These are phyloP conservation scores for Hyphopichia wangnamkhiaoensis DNA, from an alignment of 1,139 yeast genomes.

Conservation along the genomic window DNA sequence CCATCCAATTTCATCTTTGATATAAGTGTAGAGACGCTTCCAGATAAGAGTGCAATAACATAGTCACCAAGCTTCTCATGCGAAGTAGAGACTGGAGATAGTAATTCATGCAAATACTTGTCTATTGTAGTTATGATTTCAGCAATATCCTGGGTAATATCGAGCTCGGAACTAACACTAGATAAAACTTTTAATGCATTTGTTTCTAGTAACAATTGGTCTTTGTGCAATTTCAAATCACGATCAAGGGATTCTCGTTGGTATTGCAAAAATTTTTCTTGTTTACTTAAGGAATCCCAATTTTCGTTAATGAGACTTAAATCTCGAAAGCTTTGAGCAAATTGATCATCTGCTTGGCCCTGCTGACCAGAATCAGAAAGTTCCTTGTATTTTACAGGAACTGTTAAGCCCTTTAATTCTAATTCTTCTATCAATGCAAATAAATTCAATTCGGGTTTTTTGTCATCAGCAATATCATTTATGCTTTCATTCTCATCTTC, in stretches of 20 bases:
- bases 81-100: too few species aligned
- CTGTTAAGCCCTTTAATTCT: slow-evolving; percentile 24
- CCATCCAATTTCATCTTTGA: background rate
- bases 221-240: background rate
- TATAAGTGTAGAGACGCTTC: background rate
- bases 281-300: slow-evolving; percentile 17
- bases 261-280: slow-evolving; percentile 19
- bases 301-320: slow-evolving; percentile 16
- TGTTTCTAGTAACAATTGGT: background rate
- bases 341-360: slow-evolving; percentile 10
- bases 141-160: too few species aligned
- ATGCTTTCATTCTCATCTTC: slow-evolving; percentile 15
- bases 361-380: slow-evolving; percentile 18
- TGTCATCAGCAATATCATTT: slow-evolving; percentile 6
- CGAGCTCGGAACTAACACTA: too few species aligned
- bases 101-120: too few species aligned
- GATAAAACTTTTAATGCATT: background rate
- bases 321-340: slow-evolving; percentile 11
- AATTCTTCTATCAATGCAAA: slow-evolving; percentile 29
- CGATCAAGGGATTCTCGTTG: slow-evolving; percentile 10
- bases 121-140: too few species aligned
- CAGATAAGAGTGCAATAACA: background rate
- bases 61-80: too few species aligned
- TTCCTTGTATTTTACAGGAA: slow-evolving; percentile 28
- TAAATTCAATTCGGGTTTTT: slow-evolving; percentile 15